Percentiles rank a stretch among this genome's conserved stretches.
phyloP scores from a whole-genome alignment of 345 rosid genomes.

The Trapa incisa region DNA sequence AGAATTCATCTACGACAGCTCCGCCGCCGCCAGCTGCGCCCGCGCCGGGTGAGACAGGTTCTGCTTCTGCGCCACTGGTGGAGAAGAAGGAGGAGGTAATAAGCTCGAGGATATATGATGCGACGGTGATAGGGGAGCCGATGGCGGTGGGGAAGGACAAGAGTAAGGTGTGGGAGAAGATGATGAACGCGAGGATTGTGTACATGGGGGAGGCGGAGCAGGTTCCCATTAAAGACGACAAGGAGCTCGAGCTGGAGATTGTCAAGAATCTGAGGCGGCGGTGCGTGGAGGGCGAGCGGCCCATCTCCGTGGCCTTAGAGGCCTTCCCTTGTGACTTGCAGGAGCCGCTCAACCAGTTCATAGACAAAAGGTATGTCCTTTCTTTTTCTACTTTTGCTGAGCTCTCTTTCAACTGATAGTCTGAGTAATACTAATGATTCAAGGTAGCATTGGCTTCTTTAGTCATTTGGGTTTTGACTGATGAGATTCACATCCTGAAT shows the following conservation, averaged over 20 bases:
- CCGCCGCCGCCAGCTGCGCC: neutral
- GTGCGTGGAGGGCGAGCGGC: conserved; percentile 41
- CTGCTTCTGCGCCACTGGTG: conserved; percentile 13
- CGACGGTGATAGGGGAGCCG: conserved; percentile 87
- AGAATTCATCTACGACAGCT: neutral
- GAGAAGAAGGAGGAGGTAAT: conserved; percentile 21
- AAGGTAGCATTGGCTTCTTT: no score
- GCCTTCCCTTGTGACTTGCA: conserved; percentile 68
- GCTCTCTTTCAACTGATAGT: no score
- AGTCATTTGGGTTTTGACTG: neutral
- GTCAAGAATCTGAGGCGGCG: conserved; percentile 47
- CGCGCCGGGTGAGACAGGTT: neutral
- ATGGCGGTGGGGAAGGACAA: conserved; percentile 73
- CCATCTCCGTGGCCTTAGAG: conserved; percentile 62
- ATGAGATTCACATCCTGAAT: neutral
- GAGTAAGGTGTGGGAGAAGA: conserved; percentile 79
- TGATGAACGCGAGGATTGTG: conserved; percentile 63
- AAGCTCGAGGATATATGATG: conserved; percentile 64
- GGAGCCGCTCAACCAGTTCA: conserved; percentile 44
- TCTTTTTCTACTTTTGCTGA: neutral
- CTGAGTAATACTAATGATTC: no score
- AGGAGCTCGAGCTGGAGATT: conserved; percentile 65
- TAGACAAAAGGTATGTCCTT: conserved; percentile 39
- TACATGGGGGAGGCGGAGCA: conserved; percentile 87
- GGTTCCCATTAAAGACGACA: conserved; percentile 68